Conservation (phyloP, 257 asterid genomes). For the Handroanthus guayacan region DNA sequence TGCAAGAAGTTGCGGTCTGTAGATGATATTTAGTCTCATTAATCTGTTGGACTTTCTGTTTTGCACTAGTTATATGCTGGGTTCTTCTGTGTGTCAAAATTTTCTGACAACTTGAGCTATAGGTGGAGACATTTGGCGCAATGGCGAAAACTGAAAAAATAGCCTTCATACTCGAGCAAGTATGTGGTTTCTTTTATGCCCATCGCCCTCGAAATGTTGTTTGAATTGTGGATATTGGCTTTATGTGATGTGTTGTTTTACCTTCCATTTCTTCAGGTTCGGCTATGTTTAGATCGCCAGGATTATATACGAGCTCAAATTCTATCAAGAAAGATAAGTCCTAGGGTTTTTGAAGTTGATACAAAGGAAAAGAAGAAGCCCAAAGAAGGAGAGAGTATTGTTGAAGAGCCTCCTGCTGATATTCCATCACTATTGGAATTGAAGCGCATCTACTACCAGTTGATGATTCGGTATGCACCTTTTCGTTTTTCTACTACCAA, state of each 20-base stretch:
- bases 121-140: slow-evolving; percentile 99
- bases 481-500: slow-evolving; percentile 18
- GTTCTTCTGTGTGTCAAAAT: background rate
- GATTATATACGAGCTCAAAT: slow-evolving; percentile 98
- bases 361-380: slow-evolving; percentile 87
- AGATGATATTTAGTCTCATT: slow-evolving; percentile 1
- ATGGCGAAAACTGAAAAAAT: slow-evolving; percentile 99
- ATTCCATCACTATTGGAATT: slow-evolving; percentile 87
- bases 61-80: background rate
- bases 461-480: slow-evolving; percentile 80
- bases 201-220: slow-evolving; percentile 24
- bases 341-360: slow-evolving; percentile 94
- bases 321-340: slow-evolving; percentile 93
- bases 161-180: slow-evolving; percentile 97
- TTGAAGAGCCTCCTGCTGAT: slow-evolving; percentile 95
- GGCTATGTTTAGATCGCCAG: slow-evolving; percentile 90
- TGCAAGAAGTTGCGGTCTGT: slow-evolving; percentile 99
- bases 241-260: slow-evolving; percentile 15
- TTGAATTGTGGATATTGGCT: slow-evolving; percentile 12
- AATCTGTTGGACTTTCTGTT: background rate
- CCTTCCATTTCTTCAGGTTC: slow-evolving; percentile 66
- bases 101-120: slow-evolving; percentile 32
- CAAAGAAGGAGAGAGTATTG: slow-evolving; percentile 84
- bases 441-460: slow-evolving; percentile 90
- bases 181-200: slow-evolving; percentile 43